A percentile compares a stretch with the other conserved stretches of the same genome.
Conservation (phyloP, 345 rosid genomes). For the Populus simonii region DNA sequence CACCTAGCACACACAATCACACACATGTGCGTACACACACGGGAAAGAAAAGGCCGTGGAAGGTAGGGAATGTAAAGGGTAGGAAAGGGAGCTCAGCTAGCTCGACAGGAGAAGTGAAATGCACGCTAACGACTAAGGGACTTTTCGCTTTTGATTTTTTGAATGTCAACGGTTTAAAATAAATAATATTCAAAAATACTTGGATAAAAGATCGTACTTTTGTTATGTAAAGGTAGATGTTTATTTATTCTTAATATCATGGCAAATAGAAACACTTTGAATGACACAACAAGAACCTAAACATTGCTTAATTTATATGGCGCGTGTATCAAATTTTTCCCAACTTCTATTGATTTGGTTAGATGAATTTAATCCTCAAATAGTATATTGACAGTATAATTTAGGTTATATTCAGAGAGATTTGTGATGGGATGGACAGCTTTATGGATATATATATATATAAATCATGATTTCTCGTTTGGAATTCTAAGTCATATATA, state of each 20-base stretch:
- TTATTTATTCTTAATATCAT: too few relatives aligned
- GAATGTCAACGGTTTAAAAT: constrained; percentile 35
- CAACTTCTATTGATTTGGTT: not conserved
- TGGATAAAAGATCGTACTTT: not conserved
- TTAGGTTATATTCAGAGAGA: not conserved
- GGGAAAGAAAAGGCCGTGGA: constrained; percentile 12
- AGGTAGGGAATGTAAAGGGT: constrained; percentile 7
- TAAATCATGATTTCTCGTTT: too few relatives aligned
- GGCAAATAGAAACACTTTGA: too few relatives aligned
- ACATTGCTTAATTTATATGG: too few relatives aligned
- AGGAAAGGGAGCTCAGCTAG: constrained; percentile 6
- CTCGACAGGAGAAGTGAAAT: constrained; percentile 19
- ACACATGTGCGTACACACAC: not conserved
- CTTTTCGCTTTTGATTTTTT: constrained; percentile 5
- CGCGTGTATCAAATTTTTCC: not conserved
- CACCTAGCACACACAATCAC: not conserved
- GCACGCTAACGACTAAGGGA: constrained; percentile 39
- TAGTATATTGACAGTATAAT: not conserved
- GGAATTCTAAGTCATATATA: too few relatives aligned
- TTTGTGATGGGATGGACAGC: not conserved
- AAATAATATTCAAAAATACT: constrained; percentile 3
- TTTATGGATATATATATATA: not conserved
- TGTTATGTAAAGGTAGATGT: not conserved
- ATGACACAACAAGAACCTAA: too few relatives aligned
- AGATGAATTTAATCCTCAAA: not conserved